Base-by-base conservation (phyloP, 1,284 basidiomycete species). In the Tetrapyrgos nigripes region DNA sequence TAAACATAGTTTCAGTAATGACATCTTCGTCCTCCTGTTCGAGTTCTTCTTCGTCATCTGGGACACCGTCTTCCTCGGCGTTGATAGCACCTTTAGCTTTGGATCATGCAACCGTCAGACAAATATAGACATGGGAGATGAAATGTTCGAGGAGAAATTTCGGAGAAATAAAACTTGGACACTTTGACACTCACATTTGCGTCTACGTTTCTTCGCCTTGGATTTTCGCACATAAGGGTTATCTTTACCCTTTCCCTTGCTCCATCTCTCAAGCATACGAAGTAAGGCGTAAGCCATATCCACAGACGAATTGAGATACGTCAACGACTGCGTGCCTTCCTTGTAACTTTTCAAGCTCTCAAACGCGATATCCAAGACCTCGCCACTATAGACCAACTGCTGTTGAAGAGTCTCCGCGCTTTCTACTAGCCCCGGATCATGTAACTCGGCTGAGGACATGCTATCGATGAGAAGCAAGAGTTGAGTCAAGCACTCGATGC, bases 331-430 rank as follows among this genome's bases (percentile, higher is more conserved):
- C 14, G 82, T 86, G 65, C 88, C 86, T 72, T 89, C 83, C 67
- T 89, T 92, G 79, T 94, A 97, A 31, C 80, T 78, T 44, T 85
- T 80, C 55, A 97, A 73, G 55, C 91, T 88, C 26, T 91, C 87
- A 43, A 95, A 78, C 0, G 94, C 85, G 23, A 95, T 86, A 67
- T 97, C 95, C 49, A 98, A 85, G 17, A 96, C 88, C 63, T 96
- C 93, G 33, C 93, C 94, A 67, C 96, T 95, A 77, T 97, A 98
- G 67, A 97, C 90, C 40, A 98, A 78, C 72, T 96, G 93, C 66
- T 94, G 87, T 67, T 94, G 92, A 2, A 98, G 79, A 13, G 89
- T 78, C 58, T 87, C 86, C 35, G 94, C 92, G 4, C 89, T 89
- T 45, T 96, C 92, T 33, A 79, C 75, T 59, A 94, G 80, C 3